A percentile compares a stretch with the other conserved stretches of the same genome.
These are phyloP conservation scores for Aspergillus ostianus DNA, from an alignment of 495 filamentous ascomycete genomes.

Conservation along the genomic window DNA sequence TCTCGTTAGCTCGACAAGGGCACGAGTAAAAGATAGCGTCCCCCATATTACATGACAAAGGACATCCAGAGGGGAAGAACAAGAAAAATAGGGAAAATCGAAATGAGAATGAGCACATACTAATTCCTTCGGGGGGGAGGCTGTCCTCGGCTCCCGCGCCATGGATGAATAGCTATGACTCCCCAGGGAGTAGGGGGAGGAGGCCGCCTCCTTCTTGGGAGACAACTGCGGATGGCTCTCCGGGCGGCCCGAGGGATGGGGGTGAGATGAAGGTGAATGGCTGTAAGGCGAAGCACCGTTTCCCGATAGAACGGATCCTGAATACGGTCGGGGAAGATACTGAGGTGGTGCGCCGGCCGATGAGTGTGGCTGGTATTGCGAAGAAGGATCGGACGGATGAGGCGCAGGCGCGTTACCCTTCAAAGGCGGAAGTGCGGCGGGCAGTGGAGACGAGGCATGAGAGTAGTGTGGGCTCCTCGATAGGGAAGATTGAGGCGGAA, in stretches of 20 bases:
- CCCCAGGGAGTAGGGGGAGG: conserved; percentile 32
- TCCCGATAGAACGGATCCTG: conserved; percentile 36
- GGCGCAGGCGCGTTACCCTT: conserved; percentile 50
- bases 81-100: background rate
- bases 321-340: conserved; percentile 43
- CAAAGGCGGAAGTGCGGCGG: conserved; percentile 50
- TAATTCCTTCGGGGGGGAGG: conserved; percentile 41
- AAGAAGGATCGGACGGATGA: conserved; percentile 40
- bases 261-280: conserved; percentile 41
- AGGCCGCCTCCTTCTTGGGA: conserved; percentile 37
- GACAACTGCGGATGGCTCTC: conserved; percentile 47
- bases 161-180: conserved; percentile 31
- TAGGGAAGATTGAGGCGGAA: conserved; percentile 49
- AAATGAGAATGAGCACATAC: conserved; percentile 24
- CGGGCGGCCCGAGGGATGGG: conserved; percentile 43
- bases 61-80: background rate
- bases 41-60: background rate
- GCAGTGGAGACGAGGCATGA: conserved; percentile 51
- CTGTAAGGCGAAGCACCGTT: conserved; percentile 43
- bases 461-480: conserved; percentile 48
- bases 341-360: conserved; percentile 28
- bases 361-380: conserved; percentile 46
- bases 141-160: conserved; percentile 30
- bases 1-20: background rate
- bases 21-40: background rate